Base-by-base conservation (phyloP, 129 eudicot species). In the Glebionis coronaria region DNA sequence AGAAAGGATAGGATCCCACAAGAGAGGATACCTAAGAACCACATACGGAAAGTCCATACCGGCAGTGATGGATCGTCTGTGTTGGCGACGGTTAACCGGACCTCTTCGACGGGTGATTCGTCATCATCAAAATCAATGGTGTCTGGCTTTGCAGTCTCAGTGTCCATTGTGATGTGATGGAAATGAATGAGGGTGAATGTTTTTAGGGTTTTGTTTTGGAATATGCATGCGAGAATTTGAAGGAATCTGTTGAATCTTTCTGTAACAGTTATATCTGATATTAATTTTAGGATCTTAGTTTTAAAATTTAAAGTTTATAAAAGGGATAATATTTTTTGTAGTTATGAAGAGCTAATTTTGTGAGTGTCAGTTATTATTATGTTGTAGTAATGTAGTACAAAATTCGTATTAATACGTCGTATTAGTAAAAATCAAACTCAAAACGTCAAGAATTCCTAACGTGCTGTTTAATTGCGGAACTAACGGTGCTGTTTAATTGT, bases 1-100 rank as follows among this genome's bases (percentile, higher is more conserved):
- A 85, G 79, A 49, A 85, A 84, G 0, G 90, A 76, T 19, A 87
- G 54, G 3, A 84, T 12, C 1, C 38, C 69, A 59, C 95, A 87
- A 0, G 90, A 84, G 2, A 75, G 13, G 3, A 84, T 51, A 1
- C 95, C 95, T 6, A 87, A 72, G 20, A 71, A 60, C 95, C 95
- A 87, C 90, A 87, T 84, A 3, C 95, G 85, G 56, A 87, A 87
- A 0, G 95, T 87, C 90, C 87, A 83, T 58, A 84, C 87, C 0
- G 90, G 90, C 0, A 75, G 25, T 1, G 81, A 58, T n/a, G 81
- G 78, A 46, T 75, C 84, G 16, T 80, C 81, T 2, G 18, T 0
- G 49, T 69, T 75, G 4, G 84, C 44, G 1, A 80, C 84, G 14
- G 81, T 80, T 55, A 75, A 13, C 1, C 81, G 71, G 61, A 80